Conservation (phyloP, 352 stramenopile species). For the Phytophthora sp. region DNA sequence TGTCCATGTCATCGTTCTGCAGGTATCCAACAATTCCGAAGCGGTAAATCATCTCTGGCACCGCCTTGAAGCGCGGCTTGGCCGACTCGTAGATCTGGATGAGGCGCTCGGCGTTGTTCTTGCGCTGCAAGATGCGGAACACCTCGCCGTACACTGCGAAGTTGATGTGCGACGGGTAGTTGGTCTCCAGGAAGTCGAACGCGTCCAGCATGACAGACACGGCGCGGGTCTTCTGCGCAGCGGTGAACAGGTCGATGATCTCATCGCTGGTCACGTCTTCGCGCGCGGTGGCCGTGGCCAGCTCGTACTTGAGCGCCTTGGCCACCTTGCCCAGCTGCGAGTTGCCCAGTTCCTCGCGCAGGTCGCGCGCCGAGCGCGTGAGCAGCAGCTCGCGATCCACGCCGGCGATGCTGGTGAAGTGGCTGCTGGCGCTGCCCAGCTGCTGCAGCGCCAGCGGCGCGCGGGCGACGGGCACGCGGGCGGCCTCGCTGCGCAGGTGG, state of each 20-base stretch:
- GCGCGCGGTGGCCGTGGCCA: conserved; percentile 34
- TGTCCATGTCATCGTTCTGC: conserved; percentile 53
- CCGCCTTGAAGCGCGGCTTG: conserved; percentile 45
- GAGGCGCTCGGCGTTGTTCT: conserved; percentile 44
- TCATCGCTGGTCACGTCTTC: conserved; percentile 52
- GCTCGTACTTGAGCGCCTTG: conserved; percentile 45
- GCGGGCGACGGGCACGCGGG: conserved; percentile 12
- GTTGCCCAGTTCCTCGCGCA: conserved; percentile 44
- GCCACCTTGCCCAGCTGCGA: conserved; percentile 39
- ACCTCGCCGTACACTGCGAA: conserved; percentile 71
- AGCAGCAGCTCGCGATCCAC: conserved; percentile 56
- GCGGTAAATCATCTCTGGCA: conserved; percentile 76
- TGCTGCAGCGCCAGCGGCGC: conserved; percentile 20
- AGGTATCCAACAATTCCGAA: conserved; percentile 70
- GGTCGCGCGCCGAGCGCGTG: conserved; percentile 38
- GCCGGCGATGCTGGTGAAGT: conserved; percentile 51
- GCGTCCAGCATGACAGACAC: conserved; percentile 54
- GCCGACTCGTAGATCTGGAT: conserved; percentile 54
- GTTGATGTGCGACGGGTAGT: conserved; percentile 52
- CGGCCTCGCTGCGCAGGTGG: conserved; percentile 37
- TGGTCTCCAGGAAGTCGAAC: conserved; percentile 52
- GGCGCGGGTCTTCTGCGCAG: conserved; percentile 54
- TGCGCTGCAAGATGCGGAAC: conserved; percentile 56
- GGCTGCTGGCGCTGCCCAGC: conserved; percentile 12
- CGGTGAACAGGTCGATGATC: conserved; percentile 62